Evolutionary conservation across 2,329 filamentous ascomycete genomes (phyloP).

Genomic region (Pseudogymnoascus sp.): DNA sequence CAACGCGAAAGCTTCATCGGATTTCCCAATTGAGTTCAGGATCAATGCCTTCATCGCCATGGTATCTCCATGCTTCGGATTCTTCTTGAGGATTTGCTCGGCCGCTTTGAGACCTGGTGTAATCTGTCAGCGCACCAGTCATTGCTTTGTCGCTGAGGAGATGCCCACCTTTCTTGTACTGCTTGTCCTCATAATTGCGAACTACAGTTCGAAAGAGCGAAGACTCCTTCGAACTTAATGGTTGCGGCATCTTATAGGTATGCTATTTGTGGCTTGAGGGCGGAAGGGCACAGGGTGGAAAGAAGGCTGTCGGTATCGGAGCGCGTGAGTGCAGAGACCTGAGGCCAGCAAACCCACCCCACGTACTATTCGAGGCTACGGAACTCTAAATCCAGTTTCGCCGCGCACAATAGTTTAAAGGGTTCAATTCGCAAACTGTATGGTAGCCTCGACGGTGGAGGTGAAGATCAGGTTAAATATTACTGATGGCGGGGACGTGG

Average conservation of each 20-base stretch:
- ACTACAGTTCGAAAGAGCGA: constrained; percentile 92
- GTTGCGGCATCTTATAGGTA: constrained; percentile 53
- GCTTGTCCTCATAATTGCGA: constrained; percentile 94
- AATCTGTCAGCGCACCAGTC: constrained; percentile 12
- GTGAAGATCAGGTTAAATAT: background rate
- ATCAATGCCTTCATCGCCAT: constrained; percentile 99
- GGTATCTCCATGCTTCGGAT: constrained; percentile 93
- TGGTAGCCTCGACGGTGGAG: background rate
- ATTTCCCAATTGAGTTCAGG: constrained; percentile 84
- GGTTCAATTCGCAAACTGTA: background rate
- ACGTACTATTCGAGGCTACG: constrained; percentile 4
- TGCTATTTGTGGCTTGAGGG: background rate
- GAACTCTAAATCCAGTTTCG: background rate
- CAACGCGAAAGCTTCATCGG: constrained; percentile 86
- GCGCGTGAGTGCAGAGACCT: constrained; percentile 8
- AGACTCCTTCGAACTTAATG: constrained; percentile 77
- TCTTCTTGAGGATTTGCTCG: constrained; percentile 92
- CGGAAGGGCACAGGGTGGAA: background rate
- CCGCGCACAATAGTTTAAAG: constrained; percentile 4
- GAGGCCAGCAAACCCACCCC: constrained; percentile 7
- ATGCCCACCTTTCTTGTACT: constrained; percentile 74
- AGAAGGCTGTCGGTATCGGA: constrained; percentile 9
- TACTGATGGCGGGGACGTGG: background rate
- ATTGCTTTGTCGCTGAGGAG: constrained; percentile 10
- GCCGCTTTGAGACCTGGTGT: constrained; percentile 74